phyloP scores from a whole-genome alignment of 192 early-diverging fungal species.

The Backusella australiensis region DNA sequence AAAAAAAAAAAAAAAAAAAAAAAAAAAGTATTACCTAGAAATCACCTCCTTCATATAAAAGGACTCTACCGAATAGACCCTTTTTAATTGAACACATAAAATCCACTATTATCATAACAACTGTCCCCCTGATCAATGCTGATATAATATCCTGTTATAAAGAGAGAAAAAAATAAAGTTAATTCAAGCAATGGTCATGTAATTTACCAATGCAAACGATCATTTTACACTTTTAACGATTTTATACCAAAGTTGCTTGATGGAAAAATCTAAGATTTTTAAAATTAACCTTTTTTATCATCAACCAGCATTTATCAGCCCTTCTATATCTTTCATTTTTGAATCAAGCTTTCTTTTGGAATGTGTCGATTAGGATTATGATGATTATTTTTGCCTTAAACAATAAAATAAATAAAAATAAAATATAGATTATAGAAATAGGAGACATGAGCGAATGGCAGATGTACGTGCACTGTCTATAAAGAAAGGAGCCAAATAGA shows the following conservation, averaged over 20 bases:
- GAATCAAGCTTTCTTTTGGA: neutral
- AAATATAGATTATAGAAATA: neutral
- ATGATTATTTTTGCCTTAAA: neutral
- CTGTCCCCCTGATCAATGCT: neutral
- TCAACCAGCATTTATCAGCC: no score
- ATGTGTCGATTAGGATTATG: neutral
- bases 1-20: neutral
- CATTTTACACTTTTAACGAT: neutral
- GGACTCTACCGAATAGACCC: neutral
- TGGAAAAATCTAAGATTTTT: neutral
- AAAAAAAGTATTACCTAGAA: neutral
- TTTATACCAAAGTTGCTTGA: neutral
- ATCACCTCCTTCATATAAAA: neutral
- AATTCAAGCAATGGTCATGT: neutral
- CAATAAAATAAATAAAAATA: neutral
- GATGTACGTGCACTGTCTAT: neutral
- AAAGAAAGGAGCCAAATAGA: conserved; percentile 3
- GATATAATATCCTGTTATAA: neutral
- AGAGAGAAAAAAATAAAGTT: neutral
- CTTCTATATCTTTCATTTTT: no score
- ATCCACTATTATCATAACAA: neutral
- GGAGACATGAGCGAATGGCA: neutral
- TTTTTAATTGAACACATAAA: neutral
- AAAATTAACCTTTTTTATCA: neutral
- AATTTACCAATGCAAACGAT: neutral